These are phyloP conservation scores for Solanum raphanifolium DNA, from an alignment of 257 asterid species.

Conservation along the genomic window DNA sequence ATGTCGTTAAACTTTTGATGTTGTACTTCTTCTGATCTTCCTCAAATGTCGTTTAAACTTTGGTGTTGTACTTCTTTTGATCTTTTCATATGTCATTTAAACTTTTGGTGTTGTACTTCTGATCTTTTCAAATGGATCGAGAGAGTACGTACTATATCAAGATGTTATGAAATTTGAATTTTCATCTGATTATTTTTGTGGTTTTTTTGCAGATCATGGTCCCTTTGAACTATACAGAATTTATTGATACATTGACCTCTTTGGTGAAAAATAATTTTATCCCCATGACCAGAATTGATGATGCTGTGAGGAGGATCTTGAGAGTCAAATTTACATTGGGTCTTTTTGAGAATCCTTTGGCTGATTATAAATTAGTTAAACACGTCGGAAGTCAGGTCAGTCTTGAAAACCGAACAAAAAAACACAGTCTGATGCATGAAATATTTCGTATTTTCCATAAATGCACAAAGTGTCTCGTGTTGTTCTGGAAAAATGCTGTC, in stretches of 20 bases:
- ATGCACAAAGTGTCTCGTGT: not conserved
- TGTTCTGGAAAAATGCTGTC: not conserved
- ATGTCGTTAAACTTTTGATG: too few relatives aligned
- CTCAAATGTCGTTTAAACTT: not conserved
- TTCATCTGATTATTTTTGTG: not conserved
- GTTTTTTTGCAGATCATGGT: constrained; percentile 31
- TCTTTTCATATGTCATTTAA: not conserved
- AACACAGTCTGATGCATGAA: not conserved
- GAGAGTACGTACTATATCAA: not conserved
- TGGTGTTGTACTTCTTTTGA: not conserved
- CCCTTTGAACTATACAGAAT: constrained; percentile 29
- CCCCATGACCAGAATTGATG: constrained; percentile 48
- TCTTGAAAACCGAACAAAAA: not conserved
- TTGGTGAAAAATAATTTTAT: constrained; percentile 30
- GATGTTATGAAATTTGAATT: not conserved
- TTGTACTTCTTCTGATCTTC: not conserved
- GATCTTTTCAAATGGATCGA: not conserved
- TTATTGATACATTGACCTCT: constrained; percentile 11
- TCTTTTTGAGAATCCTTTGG: constrained; percentile 48
- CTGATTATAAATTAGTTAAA: constrained; percentile 29
- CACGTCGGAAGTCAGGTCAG: constrained; percentile 39
- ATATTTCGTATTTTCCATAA: not conserved
- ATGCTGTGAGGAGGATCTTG: constrained; percentile 52
- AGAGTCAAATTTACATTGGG: constrained; percentile 52
- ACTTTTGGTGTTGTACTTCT: not conserved